Conservation (phyloP, 768 basidiomycete genomes). For the Russula brevipes region DNA sequence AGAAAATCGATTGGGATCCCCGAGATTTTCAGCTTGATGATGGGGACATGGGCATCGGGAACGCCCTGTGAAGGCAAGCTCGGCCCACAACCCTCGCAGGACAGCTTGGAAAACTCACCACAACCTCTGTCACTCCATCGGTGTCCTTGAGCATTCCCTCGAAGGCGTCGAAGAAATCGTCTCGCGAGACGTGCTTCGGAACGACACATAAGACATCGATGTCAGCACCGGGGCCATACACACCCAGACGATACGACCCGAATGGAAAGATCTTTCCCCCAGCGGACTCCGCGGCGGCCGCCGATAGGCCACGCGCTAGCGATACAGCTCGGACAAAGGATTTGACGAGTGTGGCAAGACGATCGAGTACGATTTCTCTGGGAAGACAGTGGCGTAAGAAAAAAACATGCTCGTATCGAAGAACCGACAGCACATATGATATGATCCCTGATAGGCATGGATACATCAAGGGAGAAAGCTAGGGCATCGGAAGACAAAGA, state of each 20-base stretch:
- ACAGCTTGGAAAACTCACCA: slow-evolving; percentile 43
- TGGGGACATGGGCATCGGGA: slow-evolving; percentile 93
- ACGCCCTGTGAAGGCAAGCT: slow-evolving; percentile 60
- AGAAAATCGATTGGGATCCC: slow-evolving; percentile 93
- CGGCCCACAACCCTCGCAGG: background rate
- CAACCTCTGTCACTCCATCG: slow-evolving; percentile 83
- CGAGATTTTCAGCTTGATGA: slow-evolving; percentile 85
- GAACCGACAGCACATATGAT: no score
- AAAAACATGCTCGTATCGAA: background rate
- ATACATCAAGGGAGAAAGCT: background rate
- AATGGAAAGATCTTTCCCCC: slow-evolving; percentile 99
- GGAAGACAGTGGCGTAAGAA: slow-evolving; percentile 16
- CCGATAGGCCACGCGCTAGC: slow-evolving; percentile 75
- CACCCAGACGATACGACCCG: slow-evolving; percentile 95
- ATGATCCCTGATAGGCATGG: background rate
- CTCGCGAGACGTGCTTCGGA: slow-evolving; percentile 90
- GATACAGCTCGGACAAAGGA: slow-evolving; percentile 86
- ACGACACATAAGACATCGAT: slow-evolving; percentile 98
- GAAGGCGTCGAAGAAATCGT: slow-evolving; percentile 93
- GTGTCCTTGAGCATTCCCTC: slow-evolving; percentile 80
- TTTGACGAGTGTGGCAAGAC: slow-evolving; percentile 83
- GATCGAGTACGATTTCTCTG: slow-evolving; percentile 94
- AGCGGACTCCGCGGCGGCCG: slow-evolving; percentile 78
- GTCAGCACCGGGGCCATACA: slow-evolving; percentile 92
- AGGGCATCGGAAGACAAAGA: background rate